Evolutionary conservation across 768 basidiomycete genomes (phyloP).

Genomic region (Leccinellum luteum): DNA sequence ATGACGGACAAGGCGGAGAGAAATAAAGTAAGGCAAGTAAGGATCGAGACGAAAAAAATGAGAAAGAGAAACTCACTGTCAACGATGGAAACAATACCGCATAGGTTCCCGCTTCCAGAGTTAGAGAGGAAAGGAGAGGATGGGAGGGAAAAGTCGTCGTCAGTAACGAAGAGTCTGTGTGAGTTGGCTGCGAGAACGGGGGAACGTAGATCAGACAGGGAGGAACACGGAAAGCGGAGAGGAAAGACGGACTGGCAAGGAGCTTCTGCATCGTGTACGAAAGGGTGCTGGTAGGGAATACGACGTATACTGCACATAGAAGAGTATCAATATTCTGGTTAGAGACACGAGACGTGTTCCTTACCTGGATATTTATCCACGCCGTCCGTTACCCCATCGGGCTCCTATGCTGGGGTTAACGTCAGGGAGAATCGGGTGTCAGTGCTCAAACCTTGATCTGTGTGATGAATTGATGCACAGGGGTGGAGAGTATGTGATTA

Average conservation of each 20-base stretch:
- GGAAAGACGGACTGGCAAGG: slow-evolving; percentile 62
- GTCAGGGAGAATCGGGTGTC: neutral
- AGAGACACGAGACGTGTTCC: neutral
- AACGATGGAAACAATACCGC: slow-evolving; percentile 78
- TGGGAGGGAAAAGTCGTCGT: slow-evolving; percentile 47
- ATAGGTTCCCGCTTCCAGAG: slow-evolving; percentile 43
- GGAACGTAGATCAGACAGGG: slow-evolving; percentile 3
- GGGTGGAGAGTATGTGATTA: slow-evolving; percentile 69
- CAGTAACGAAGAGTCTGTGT: slow-evolving; percentile 76
- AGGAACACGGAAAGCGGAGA: neutral
- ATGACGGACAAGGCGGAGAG: neutral
- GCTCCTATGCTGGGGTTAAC: slow-evolving; percentile 41
- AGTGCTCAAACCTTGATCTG: slow-evolving; percentile 58
- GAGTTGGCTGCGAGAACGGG: slow-evolving; percentile 55
- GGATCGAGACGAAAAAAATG: neutral
- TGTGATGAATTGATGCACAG: slow-evolving; percentile 67
- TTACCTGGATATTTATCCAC: slow-evolving; percentile 75
- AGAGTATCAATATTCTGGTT: neutral
- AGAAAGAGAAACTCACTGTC: slow-evolving; percentile 57
- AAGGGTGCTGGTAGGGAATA: slow-evolving; percentile 60
- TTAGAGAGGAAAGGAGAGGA: slow-evolving; percentile 47
- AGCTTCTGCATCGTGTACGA: slow-evolving; percentile 76
- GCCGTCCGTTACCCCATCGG: slow-evolving; percentile 77
- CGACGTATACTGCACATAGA: slow-evolving; percentile 61
- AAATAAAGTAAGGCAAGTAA: neutral